These are phyloP conservation scores for Ulota crispa DNA, from an alignment of 225 moss, liverwort and hornwort genomes.

Conservation along the genomic window DNA sequence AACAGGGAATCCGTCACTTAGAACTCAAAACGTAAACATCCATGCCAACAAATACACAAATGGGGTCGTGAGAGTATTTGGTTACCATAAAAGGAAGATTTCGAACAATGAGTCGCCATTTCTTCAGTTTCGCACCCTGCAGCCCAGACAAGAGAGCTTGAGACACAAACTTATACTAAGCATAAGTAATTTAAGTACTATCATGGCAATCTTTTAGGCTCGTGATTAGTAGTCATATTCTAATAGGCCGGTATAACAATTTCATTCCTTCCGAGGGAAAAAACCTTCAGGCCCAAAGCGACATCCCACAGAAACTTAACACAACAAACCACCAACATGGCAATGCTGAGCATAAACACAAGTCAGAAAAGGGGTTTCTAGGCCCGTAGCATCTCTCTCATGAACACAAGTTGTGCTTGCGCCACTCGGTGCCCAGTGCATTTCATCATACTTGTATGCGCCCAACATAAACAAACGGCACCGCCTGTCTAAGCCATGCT, in stretches of 20 bases:
- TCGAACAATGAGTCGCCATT: slow-evolving; percentile 88
- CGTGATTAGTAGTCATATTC: neutral
- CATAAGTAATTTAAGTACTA: neutral
- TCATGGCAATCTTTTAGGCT: neutral
- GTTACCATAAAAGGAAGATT: slow-evolving; percentile 91
- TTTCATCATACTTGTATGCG: slow-evolving; percentile 20
- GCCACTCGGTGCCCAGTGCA: slow-evolving; percentile 34
- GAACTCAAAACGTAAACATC: neutral
- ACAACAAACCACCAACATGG: neutral
- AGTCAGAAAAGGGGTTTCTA: slow-evolving; percentile 43
- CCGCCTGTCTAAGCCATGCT: neutral
- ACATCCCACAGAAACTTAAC: neutral
- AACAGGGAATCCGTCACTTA: slow-evolving; percentile 16
- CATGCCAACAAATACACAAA: slow-evolving; percentile 9
- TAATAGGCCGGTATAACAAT: neutral
- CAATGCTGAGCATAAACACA: neutral
- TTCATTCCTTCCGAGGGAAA: neutral
- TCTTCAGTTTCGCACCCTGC: slow-evolving; percentile 93
- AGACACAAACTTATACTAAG: neutral
- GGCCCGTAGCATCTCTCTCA: slow-evolving; percentile 45
- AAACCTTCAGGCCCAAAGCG: neutral
- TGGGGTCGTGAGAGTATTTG: neutral
- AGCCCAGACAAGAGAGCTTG: slow-evolving; percentile 16
- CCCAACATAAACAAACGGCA: neutral
- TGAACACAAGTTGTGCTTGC: slow-evolving; percentile 26